Conservation (phyloP, 78 protist species). For the Planoprotostelium fungivorum region DNA sequence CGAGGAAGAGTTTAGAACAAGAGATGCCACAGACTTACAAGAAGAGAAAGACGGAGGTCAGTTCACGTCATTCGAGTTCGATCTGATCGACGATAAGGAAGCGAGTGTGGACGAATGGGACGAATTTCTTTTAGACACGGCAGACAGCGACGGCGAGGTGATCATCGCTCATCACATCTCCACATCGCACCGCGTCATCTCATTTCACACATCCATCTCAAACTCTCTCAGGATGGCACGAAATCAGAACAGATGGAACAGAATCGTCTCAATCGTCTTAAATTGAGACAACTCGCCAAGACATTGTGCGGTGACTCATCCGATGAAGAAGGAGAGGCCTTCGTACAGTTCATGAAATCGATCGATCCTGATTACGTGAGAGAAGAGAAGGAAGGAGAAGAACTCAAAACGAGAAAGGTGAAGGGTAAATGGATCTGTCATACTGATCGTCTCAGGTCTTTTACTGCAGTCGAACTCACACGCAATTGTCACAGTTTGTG, state of each 20-base stretch:
- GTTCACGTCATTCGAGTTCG: too few species aligned
- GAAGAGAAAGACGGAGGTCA: not conserved
- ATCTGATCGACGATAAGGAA: not conserved
- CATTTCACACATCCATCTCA: too few species aligned
- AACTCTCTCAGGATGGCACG: too few species aligned
- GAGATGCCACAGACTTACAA: not conserved
- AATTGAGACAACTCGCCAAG: not conserved
- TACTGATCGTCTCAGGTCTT: constrained; percentile 8
- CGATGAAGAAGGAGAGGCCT: not conserved
- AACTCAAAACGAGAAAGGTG: not conserved
- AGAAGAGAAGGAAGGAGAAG: not conserved
- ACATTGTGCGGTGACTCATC: not conserved
- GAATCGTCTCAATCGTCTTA: not conserved
- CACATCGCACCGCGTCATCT: too few species aligned
- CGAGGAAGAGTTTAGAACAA: not conserved
- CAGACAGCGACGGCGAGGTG: not conserved
- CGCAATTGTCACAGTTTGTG: constrained; percentile 77
- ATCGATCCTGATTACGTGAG: not conserved
- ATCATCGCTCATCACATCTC: too few species aligned
- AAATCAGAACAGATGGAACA: not conserved
- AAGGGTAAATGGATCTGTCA: not conserved
- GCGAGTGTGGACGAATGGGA: not conserved
- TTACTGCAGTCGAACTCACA: constrained; percentile 76
- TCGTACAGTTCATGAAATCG: not conserved
- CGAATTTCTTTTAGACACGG: not conserved